A percentile compares a stretch with the other conserved stretches of the same genome.
These are phyloP conservation scores for Apiospora hydei DNA, from an alignment of 2,329 filamentous ascomycete genomes.

Conservation along the genomic window DNA sequence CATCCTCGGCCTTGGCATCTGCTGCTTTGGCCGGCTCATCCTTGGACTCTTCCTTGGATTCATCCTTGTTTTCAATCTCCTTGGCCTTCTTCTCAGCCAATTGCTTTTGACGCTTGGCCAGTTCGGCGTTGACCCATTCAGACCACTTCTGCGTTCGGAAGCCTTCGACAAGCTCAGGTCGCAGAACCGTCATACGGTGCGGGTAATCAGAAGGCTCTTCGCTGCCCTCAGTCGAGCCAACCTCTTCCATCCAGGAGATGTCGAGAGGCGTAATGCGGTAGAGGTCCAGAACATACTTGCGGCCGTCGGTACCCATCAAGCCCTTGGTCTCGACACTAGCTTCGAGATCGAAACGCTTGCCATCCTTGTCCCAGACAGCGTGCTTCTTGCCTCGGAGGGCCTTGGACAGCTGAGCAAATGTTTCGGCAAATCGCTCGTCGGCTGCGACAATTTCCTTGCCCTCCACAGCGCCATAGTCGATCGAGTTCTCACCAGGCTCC, in stretches of 20 bases:
- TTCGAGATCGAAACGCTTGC: conserved; percentile 87
- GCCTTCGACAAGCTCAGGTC: conserved; percentile 87
- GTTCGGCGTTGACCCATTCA: conserved; percentile 83
- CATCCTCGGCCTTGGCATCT: conserved; percentile 1
- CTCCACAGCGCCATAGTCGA: conserved; percentile 97
- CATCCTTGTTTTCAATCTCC: conserved; percentile 43
- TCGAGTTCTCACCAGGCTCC: conserved; percentile 96
- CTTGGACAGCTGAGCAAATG: conserved; percentile 91
- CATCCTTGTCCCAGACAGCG: conserved; percentile 96
- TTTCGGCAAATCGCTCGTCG: conserved; percentile 82
- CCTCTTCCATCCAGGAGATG: conserved; percentile 87
- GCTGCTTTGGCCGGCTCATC: conserved; percentile 32
- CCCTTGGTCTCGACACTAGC: conserved; percentile 98
- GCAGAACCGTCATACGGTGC: conserved; percentile 93
- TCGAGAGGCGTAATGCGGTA: conserved; percentile 95
- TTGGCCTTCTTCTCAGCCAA: conserved; percentile 42
- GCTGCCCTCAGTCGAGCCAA: conserved; percentile 56
- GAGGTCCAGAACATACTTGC: conserved; percentile 96
- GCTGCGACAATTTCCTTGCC: conserved; percentile 94
- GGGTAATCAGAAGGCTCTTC: conserved; percentile 70
- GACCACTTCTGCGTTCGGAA: conserved; percentile 87
- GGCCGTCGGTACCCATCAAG: conserved; percentile 92
- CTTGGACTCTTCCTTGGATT: conserved; percentile 26
- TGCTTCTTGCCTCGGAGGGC: conserved; percentile 92
- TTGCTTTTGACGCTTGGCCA: conserved; percentile 55